Evolutionary conservation across 352 stramenopile species (phyloP).

Genomic region (Salisapilia sapeloensis): DNA sequence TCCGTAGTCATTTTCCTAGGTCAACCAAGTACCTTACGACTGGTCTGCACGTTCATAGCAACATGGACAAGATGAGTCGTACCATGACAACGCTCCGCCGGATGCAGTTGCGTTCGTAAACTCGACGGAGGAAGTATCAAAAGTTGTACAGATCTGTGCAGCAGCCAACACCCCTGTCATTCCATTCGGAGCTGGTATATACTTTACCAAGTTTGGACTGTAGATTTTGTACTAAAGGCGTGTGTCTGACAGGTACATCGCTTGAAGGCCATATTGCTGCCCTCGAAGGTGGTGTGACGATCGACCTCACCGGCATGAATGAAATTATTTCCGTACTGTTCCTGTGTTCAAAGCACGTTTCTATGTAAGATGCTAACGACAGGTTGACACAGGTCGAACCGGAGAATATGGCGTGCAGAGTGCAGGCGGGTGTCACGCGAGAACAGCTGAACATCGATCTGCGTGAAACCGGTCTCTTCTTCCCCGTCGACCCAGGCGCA

Average conservation of each 20-base stretch:
- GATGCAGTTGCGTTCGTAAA: slow-evolving; percentile 79
- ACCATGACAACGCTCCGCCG: slow-evolving; percentile 71
- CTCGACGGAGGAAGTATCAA: slow-evolving; percentile 75
- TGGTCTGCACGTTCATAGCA: slow-evolving; percentile 20
- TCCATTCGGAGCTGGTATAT: slow-evolving; percentile 84
- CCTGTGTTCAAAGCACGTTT: not conserved
- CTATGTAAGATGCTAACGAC: not conserved
- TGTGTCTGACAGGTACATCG: slow-evolving; percentile 22
- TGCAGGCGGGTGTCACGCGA: slow-evolving; percentile 89
- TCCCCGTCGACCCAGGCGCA: slow-evolving; percentile 94
- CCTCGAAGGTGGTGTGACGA: slow-evolving; percentile 74
- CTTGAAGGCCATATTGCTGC: slow-evolving; percentile 94
- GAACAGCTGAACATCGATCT: slow-evolving; percentile 84
- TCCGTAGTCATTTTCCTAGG: not conserved
- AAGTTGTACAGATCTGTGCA: slow-evolving; percentile 84
- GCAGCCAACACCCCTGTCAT: slow-evolving; percentile 81
- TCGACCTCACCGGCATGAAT: slow-evolving; percentile 84
- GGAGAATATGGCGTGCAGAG: slow-evolving; percentile 82
- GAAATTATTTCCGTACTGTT: slow-evolving; percentile 25
- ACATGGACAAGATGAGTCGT: slow-evolving; percentile 85
- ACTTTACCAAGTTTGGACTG: not conserved
- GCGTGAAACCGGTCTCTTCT: slow-evolving; percentile 83
- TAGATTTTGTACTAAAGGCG: not conserved
- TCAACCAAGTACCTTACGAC: no score
- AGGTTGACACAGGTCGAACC: slow-evolving; percentile 23